Percentiles rank a stretch among this genome's conserved stretches.
These are phyloP conservation scores for Talaromyces sp. DNA, from an alignment of 2,329 filamentous ascomycete genomes.

Conservation along the genomic window DNA sequence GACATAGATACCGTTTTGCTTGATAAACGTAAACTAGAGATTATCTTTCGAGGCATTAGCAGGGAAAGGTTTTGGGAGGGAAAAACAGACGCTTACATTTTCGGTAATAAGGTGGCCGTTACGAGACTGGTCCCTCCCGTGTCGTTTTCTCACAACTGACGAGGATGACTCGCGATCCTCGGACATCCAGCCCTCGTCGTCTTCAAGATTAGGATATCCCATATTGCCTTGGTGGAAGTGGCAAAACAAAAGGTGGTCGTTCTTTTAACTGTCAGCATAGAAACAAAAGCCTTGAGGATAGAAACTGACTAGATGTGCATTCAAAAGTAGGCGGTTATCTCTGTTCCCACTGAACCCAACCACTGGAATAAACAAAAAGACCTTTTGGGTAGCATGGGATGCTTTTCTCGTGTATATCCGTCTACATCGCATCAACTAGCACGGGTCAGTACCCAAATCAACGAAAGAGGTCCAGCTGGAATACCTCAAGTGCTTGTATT, in stretches of 20 bases:
- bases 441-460: constrained; percentile 17
- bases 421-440: constrained; percentile 73
- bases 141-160: constrained; percentile 31
- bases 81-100: neutral
- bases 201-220: constrained; percentile 71
- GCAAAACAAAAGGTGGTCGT: constrained; percentile 82
- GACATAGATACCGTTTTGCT: constrained; percentile 59
- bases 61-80: neutral
- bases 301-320: constrained; percentile 37
- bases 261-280: constrained; percentile 36
- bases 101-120: neutral
- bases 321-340: constrained; percentile 26
- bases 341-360: constrained; percentile 40
- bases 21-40: constrained; percentile 58
- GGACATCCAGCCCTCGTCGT: constrained; percentile 41
- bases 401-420: constrained; percentile 72
- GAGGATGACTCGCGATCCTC: constrained; percentile 32
- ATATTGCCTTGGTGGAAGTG: constrained; percentile 73
- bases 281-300: neutral
- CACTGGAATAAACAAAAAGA: constrained; percentile 78
- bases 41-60: constrained; percentile 24
- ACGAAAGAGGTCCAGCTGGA: neutral
- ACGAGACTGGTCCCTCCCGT: neutral
- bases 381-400: constrained; percentile 68
- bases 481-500: constrained; percentile 66